Evolutionary conservation across 805 yeast genomes (phyloP), one percentile per base, ranked within the genome.

Genomic region (Tetrapisispora arboricola): DNA sequence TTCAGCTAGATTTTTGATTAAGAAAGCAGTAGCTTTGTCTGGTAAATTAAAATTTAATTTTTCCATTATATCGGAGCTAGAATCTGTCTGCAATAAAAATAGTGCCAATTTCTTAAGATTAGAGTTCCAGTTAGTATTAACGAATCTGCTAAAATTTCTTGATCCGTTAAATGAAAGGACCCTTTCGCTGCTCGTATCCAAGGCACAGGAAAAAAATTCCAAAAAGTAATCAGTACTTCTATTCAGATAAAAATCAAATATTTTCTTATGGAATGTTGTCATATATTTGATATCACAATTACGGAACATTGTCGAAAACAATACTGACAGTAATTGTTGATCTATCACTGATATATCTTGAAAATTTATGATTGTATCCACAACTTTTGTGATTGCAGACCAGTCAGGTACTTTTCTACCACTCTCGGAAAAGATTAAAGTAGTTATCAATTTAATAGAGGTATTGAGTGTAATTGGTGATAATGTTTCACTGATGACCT

Each of bases 401-500:
- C 90, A 82, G 46, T 68, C 61, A 1, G 67, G 52, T 3, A 80
- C 69, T 51, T 78, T 80, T 44, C 60, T 71, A 50, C 92, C 92
- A 36, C 85, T 76, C 44, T 81, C 88, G 3, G 84, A 77, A 58
- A 79, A 83, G 0, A 70, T 55, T 38, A 81, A 54, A 0, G 79
- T 58, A 0, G 70, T 55, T 31, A 78, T 49, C 2, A 78, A 40
- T 46, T 69, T 71, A 3, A 63, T 42, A 4, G 66, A 53, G 16
- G 61, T 56, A 7, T 68, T 64, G 3, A 60, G 33, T 13, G 44
- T 42, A 13, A 44, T 42, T 3, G 17, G 32, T 7, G 48, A 47
- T 2, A 44, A 40, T 8, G 43, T 35, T 11, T 49, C 45, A 3
- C 41, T 38, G 5, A 65, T 43, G 6, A 48, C 44, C 5, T 49